phyloP scores from a whole-genome alignment of 106 monocot species.

The Gastrodia elata region DNA sequence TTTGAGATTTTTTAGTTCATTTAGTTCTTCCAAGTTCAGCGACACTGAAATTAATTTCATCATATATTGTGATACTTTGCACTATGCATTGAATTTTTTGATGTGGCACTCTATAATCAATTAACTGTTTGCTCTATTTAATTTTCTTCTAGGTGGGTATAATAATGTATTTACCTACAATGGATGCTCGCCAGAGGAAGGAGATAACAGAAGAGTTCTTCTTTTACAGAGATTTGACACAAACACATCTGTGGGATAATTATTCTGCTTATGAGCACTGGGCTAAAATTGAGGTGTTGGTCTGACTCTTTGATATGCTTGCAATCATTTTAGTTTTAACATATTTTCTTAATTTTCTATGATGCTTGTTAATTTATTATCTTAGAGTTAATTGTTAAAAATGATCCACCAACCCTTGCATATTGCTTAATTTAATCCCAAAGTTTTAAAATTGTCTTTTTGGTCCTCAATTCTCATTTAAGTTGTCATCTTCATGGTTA shows the following conservation, averaged over 20 bases:
- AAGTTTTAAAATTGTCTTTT: no score
- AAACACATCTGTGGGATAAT: constrained; percentile 61
- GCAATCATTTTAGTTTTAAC: not conserved
- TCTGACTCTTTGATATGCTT: not conserved
- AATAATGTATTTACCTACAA: constrained; percentile 92
- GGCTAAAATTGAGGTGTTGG: constrained; percentile 83
- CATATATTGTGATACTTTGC: not conserved
- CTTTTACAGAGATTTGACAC: constrained; percentile 58
- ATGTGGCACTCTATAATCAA: not conserved
- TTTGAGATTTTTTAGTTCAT: not conserved
- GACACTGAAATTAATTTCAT: not conserved
- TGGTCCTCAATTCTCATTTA: no score
- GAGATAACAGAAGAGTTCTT: constrained; percentile 91
- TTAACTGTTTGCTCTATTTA: not conserved
- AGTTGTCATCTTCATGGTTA: no score
- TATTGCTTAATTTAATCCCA: no score
- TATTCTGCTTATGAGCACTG: constrained; percentile 94
- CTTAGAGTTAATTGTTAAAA: not conserved
- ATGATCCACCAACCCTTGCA: no score
- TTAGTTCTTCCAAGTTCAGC: not conserved
- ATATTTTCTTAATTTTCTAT: not conserved
- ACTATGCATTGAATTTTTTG: not conserved
- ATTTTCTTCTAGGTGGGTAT: constrained; percentile 68
- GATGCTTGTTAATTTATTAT: not conserved
- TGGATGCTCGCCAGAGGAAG: constrained; percentile 86